Base-by-base conservation (phyloP, 1,284 basidiomycete species). In the Ceratobasidium theobromae region DNA sequence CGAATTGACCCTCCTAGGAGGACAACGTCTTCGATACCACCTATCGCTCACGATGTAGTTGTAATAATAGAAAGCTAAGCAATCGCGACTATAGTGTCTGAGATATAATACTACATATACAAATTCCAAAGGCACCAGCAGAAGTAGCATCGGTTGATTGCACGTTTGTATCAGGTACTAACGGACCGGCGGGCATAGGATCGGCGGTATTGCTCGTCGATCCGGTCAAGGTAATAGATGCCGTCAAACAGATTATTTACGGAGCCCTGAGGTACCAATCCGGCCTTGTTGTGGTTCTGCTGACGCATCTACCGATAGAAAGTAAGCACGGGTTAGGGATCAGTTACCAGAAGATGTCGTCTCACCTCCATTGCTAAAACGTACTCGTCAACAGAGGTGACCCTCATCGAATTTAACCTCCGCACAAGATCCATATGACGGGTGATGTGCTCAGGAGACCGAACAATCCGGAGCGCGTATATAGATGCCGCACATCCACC, bases 231-330 rank as follows among this genome's bases (percentile, higher is more conserved):
- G 83, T 98, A 98, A 82, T 89, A 98, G 21, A 89, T 83, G 52
- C 93, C 93, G 1, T 91, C 88, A 90, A 93, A 95, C 76, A 99
- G 88, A 82, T 97, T 89, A 71, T 93, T 88, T 69, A 95, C 78
- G 33, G 86, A 86, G 67, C 96, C 96, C 67, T 86, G 82, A 14
- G 96, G 96, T 5, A 84, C 84, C 81, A 92, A 98, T 73, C 88
- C 82, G 67, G 85, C 85, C 25, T 92, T 87, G 75, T 95, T 96
- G 83, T 98, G 95, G 81, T 96, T 97, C 79, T 91, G 89, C 81
- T 98, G 95, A 65, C 94, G 91, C 65, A 95, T 85, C 91, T 94
- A n/a, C n/a, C 18, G 49, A 64, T 51, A 27, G 70, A 52, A 68
- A 21, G 57, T 41, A 30, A 64, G 40, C 1, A 62, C 40, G 6